phyloP scores from a whole-genome alignment of 805 yeast genomes.

The Candida broadrunensis region DNA sequence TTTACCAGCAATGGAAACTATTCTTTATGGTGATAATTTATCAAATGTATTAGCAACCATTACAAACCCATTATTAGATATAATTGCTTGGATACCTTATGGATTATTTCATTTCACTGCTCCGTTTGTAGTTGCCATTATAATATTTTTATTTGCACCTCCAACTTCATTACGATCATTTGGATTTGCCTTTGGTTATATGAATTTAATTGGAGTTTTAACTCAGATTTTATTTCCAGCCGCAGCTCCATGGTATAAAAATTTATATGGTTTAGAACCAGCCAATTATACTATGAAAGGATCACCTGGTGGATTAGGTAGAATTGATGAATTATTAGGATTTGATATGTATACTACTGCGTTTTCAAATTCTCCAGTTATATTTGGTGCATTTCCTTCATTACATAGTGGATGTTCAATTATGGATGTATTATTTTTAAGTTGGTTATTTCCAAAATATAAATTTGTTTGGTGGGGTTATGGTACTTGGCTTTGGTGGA shows the following conservation, averaged over 20 bases:
- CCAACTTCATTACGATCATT: conserved; percentile 81
- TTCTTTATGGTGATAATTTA: conserved; percentile 86
- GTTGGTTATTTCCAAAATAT: conserved; percentile 74
- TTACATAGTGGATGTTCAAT: conserved; percentile 93
- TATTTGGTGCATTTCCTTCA: conserved; percentile 87
- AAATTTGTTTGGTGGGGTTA: conserved; percentile 68
- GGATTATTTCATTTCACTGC: conserved; percentile 88
- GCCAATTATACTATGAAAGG: conserved; percentile 92
- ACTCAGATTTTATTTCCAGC: conserved; percentile 84
- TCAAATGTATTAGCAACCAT: conserved; percentile 78
- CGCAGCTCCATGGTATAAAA: conserved; percentile 97
- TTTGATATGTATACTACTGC: conserved; percentile 79
- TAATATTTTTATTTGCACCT: conserved; percentile 85
- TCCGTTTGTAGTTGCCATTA: conserved; percentile 80
- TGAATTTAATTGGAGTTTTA: conserved; percentile 84
- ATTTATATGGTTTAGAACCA: conserved; percentile 77
- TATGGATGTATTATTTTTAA: conserved; percentile 85
- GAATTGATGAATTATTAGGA: conserved; percentile 80
- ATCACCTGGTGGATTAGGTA: conserved; percentile 90
- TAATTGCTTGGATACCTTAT: conserved; percentile 94
- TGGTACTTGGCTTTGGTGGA: conserved; percentile 97
- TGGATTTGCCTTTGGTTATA: conserved; percentile 92
- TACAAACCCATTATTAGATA: conserved; percentile 62
- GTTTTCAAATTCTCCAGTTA: conserved; percentile 83
- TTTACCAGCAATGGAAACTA: conserved; percentile 88